Conservation (phyloP, 495 filamentous ascomycete genomes). For the Talaromyces ruber region DNA sequence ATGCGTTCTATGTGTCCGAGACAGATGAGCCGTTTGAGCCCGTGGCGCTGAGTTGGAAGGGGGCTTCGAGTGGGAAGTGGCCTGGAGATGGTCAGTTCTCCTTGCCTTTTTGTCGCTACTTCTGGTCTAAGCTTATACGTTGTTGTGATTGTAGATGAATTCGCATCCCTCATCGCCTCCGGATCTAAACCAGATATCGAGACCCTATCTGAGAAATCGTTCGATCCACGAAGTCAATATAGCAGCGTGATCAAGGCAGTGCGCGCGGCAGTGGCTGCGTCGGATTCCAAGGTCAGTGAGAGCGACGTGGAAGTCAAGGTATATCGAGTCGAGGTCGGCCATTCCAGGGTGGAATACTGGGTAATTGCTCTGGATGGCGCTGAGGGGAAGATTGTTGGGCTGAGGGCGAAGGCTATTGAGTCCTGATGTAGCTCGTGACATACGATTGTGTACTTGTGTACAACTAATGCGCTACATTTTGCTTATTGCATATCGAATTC, state of each 20-base stretch:
- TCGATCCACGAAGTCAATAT: conserved; percentile 35
- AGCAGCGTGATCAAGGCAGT: conserved; percentile 20
- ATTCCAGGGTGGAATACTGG: conserved; percentile 67
- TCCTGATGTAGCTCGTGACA: conserved; percentile 26
- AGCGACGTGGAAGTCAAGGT: conserved; percentile 59
- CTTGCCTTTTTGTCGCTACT: conserved; percentile 4
- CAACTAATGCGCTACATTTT: not conserved
- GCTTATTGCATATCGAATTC: no score
- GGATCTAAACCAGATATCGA: conserved; percentile 23
- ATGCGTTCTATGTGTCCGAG: conserved; percentile 67
- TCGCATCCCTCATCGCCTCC: conserved; percentile 27
- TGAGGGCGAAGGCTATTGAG: conserved; percentile 70
- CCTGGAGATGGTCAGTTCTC: conserved; percentile 51
- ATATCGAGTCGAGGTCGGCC: conserved; percentile 56
- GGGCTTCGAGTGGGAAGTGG: conserved; percentile 39
- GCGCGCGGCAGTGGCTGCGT: conserved; percentile 22
- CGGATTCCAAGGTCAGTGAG: conserved; percentile 21
- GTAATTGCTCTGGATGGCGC: conserved; percentile 52
- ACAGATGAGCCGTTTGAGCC: conserved; percentile 78
- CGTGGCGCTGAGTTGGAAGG: conserved; percentile 57
- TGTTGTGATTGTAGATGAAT: conserved; percentile 17
- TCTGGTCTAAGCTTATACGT: not conserved
- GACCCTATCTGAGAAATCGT: conserved; percentile 25
- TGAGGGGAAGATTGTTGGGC: conserved; percentile 55
- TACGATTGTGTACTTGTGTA: not conserved